These are phyloP conservation scores for Auricularia auricula-judae DNA, from an alignment of 768 basidiomycete genomes.

Conservation along the genomic window DNA sequence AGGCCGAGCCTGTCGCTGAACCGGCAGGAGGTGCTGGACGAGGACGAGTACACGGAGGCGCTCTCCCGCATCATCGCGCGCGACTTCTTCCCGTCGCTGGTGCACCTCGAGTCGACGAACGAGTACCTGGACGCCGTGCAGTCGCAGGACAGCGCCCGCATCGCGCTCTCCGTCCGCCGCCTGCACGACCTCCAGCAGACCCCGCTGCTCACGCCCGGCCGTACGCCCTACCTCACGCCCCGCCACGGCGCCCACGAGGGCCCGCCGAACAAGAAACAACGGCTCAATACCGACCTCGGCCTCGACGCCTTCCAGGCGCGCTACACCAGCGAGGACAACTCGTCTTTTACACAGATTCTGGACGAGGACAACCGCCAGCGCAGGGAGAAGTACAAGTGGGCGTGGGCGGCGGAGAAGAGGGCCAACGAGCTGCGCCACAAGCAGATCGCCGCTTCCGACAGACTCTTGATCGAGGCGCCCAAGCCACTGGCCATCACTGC, in stretches of 20 bases:
- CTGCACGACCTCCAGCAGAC: slow-evolving; percentile 55
- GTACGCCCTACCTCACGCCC: slow-evolving; percentile 13
- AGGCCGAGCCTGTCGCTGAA: slow-evolving; percentile 40
- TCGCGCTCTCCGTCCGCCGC: slow-evolving; percentile 63
- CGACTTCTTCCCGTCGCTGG: slow-evolving; percentile 94
- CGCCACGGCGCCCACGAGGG: slow-evolving; percentile 22
- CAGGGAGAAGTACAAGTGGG: slow-evolving; percentile 81
- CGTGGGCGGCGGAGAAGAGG: slow-evolving; percentile 81
- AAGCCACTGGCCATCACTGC: slow-evolving; percentile 44
- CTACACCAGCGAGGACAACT: slow-evolving; percentile 96
- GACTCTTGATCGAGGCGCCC: slow-evolving; percentile 59
- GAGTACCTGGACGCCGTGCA: slow-evolving; percentile 72
- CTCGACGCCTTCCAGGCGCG: slow-evolving; percentile 82
- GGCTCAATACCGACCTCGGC: slow-evolving; percentile 49
- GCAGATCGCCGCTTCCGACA: slow-evolving; percentile 59
- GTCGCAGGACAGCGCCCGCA: slow-evolving; percentile 64
- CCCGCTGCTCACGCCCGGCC: slow-evolving; percentile 48
- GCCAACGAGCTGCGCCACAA: slow-evolving; percentile 57
- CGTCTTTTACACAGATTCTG: slow-evolving; percentile 88
- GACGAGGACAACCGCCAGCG: slow-evolving; percentile 79
- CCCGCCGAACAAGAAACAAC: slow-evolving; percentile 42
- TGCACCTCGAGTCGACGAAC: slow-evolving; percentile 82
- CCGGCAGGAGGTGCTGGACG: slow-evolving; percentile 63
- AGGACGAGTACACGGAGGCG: slow-evolving; percentile 90
- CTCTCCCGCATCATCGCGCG: slow-evolving; percentile 89